Conservation (phyloP, 208 protist species). For the Leishmania guyanensis region DNA sequence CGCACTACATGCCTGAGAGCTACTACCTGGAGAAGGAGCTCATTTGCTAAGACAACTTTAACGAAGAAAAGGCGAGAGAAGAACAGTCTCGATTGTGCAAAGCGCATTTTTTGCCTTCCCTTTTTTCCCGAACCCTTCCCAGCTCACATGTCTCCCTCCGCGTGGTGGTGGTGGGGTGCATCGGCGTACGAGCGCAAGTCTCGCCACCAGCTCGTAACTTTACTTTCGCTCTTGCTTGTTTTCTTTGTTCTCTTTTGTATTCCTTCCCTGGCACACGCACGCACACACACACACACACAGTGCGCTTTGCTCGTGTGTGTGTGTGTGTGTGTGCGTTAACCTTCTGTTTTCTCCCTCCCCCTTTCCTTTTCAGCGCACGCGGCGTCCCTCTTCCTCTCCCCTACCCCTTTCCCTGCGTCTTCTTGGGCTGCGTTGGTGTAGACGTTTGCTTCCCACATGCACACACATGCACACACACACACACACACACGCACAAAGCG, state of each 20-base stretch:
- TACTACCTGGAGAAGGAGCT: slow-evolving; percentile 74
- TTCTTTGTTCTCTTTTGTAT: slow-evolving; percentile 11
- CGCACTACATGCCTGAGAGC: slow-evolving; percentile 56
- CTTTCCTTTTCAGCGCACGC: no score
- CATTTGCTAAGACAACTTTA: slow-evolving; percentile 12
- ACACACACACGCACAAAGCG: not conserved
- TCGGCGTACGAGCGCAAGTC: no score
- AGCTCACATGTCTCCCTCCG: not conserved
- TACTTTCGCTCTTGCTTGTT: not conserved
- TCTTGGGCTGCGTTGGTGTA: not conserved
- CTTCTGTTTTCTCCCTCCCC: not conserved
- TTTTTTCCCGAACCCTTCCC: not conserved
- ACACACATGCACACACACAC: not conserved
- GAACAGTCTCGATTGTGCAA: not conserved
- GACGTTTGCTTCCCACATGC: not conserved
- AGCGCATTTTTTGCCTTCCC: not conserved
- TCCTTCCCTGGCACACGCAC: not conserved
- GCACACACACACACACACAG: slow-evolving; percentile 4
- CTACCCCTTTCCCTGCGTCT: not conserved
- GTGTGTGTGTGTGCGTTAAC: no score
- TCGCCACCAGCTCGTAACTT: not conserved
- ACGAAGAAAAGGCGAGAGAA: not conserved
- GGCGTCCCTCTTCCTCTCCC: not conserved
- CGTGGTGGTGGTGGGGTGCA: not conserved
- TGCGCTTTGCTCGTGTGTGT: not conserved